These are phyloP conservation scores for Triticum aestivum DNA, from an alignment of 176 grass and related monocot species.

Conservation along the genomic window IWGSC_CS_RefSeq_v2.1 NC_057795.1:483118869-483119368, in stretches of 20 bases:
- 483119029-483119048: conserved; percentile 13
- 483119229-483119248: not conserved
- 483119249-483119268: not conserved
- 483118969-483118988: conserved; percentile 32
- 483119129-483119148: not conserved
- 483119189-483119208: not conserved
- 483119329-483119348: not conserved
- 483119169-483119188: not conserved
- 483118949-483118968: conserved; percentile 7
- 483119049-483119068: not conserved
- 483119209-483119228: not conserved
- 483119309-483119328: not conserved
- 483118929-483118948: not conserved
- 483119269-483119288: not conserved
- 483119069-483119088: not conserved
- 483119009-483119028: not conserved
- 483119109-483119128: conserved; percentile 22
- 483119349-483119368: not conserved
- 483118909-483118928: not conserved
- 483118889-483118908: not conserved
- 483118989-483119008: not conserved
- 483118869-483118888: not conserved
- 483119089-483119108: not conserved
- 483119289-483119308: not conserved
- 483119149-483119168: not conserved